Evolutionary conservation across 73 alveolate species (phyloP), one percentile per base, ranked within the genome.

Genomic region (Tetrahymena thermophila): DNA sequence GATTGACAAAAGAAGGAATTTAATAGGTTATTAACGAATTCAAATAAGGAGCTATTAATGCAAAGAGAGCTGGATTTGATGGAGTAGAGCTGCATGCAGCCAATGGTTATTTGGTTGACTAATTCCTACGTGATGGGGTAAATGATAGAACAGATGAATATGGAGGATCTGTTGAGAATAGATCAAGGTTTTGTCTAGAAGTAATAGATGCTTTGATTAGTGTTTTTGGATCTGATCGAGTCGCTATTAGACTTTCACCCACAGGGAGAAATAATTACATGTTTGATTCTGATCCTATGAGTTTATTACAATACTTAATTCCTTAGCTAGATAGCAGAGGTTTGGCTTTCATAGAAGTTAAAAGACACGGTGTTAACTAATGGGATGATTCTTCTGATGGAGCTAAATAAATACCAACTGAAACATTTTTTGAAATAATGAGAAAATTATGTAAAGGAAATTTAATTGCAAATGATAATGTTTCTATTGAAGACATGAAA

Each of bases 31-130:
- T 96, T 55, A 93, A 97, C 38, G 85, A 93, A 89, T 97, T 97
- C 93, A 96, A 96, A 84, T 93, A 94, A 94, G 98, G 96, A 2
- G 98, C 99, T 35, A 93, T 93, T 94, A 96, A 97, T 84, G 98
- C 97, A 7, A 97, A 96, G 93, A 94, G 94, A 93, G 99, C 99
- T 40, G 99, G 99, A 93, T 97, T 97, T 93, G 99, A 97, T 97
- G 98, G 98, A 3, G 97, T 97, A 42, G 97, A 97, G 85, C 85
- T 97, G 35, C 98, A 97, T 97, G 98, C 96, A 28, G 99, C 97
- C 16, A 96, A 96, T 44, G 97, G 97, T 34, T 93, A 37, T 83
- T 94, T 97, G 21, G 95, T 94, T 42, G 98, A 97, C 94, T 37
- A 93, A 56, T 97, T 97, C 95, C 85, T 96, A n/a, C 96, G 98